Evolutionary conservation across 345 rosid species (phyloP), one percentile per base, ranked within the genome.

Genomic region (Anastatica hierochuntica): DNA sequence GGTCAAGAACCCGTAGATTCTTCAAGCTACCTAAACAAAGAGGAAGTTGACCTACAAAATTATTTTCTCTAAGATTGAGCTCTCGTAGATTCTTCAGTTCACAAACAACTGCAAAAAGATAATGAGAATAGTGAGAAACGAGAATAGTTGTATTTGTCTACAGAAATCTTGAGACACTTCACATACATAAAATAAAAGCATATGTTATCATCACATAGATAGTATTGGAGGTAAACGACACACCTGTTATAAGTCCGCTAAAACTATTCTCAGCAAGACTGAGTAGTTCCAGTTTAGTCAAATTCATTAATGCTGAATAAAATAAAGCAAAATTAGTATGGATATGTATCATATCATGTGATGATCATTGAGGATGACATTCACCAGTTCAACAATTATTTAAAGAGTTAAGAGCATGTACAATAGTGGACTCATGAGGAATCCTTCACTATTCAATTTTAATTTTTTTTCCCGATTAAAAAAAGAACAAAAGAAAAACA

Each of bases 31-130:
- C 50, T 17, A 63, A 14, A 19, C 48, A 63, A 1, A 36, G 7
- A 36, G 67, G 67, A 44, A 63, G 23, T 0, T 63, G 11, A 7
- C 54, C 54, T 0, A 13, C 24, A 5, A 53, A 8, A 26, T 37
- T 0, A 10, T 45, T 63, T 14, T 5, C 11, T 0, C 18, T 9
- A 2, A 63, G 60, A 19, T 63, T 5, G 6, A 63, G 47, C 34
- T 53, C 54, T 1, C 13, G 31, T 14, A 63, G 11, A 43, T 53
- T 44, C 30, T 52, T 62, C 39, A 62, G 17, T 10, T 48, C 41
- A 41, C 56, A 56, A 15, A 30, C 0, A 1, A 21, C 56, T 49
- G 29, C 38, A 39, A 8, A 16, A 16, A 37, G n/a, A 17, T 6
- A 2, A 11, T 17, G 6, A 17, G 40, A 8, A 31, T 7, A 33